Evolutionary conservation across 495 filamentous ascomycete species (phyloP).

Genomic region (Darksidea phi): DNA sequence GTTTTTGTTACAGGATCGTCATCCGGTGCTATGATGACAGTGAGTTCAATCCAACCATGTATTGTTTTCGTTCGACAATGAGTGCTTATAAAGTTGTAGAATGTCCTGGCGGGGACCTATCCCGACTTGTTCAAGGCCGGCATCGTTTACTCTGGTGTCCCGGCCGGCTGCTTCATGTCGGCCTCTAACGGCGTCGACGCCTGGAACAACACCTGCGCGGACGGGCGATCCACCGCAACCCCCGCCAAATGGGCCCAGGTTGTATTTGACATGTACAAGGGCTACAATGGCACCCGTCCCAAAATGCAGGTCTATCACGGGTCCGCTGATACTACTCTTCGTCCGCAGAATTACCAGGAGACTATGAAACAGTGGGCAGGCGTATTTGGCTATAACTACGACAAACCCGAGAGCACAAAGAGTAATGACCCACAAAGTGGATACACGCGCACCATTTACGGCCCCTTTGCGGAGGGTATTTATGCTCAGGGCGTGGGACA

Average conservation of each 20-base stretch:
- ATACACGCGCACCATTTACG: conserved; percentile 53
- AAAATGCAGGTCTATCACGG: conserved; percentile 60
- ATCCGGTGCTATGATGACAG: conserved; percentile 60
- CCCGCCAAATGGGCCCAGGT: conserved; percentile 53
- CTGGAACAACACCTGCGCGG: conserved; percentile 57
- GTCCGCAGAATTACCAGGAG: conserved; percentile 52
- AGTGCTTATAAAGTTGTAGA: conserved; percentile 35
- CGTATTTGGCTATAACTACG: conserved; percentile 46
- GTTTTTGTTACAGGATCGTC: conserved; percentile 56
- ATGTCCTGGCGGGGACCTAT: conserved; percentile 58
- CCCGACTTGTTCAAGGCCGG: conserved; percentile 59
- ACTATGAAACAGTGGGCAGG: conserved; percentile 59
- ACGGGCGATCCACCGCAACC: conserved; percentile 50
- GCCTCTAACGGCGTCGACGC: conserved; percentile 43
- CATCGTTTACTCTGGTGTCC: conserved; percentile 59
- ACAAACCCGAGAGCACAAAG: conserved; percentile 16
- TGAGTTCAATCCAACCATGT: conserved; percentile 5
- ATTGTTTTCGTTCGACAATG: too few relatives aligned
- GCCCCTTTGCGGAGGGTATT: conserved; percentile 49
- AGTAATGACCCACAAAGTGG: conserved; percentile 34
- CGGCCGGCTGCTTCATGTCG: conserved; percentile 57
- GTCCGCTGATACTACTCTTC: conserved; percentile 50
- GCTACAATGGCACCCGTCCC: conserved; percentile 55
- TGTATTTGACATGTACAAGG: conserved; percentile 53
- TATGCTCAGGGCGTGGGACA: conserved; percentile 52